Conservation (phyloP, 768 basidiomycete genomes). For the Lactarius hengduanensis region DNA sequence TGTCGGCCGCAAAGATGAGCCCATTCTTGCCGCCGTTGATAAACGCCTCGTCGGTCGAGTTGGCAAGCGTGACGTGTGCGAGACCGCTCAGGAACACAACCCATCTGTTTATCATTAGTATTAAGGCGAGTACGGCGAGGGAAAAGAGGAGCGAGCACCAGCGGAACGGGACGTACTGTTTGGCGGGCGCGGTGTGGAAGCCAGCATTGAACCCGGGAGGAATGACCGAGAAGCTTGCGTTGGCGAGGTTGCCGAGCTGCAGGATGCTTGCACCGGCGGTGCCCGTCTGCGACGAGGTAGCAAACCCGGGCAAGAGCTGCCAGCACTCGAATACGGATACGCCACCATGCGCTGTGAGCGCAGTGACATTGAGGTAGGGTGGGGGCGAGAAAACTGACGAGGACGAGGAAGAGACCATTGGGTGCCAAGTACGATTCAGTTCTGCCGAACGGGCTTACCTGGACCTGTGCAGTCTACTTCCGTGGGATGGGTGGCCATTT, state of each 20-base stretch:
- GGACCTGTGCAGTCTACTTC: neutral
- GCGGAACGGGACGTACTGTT: slow-evolving; percentile 31
- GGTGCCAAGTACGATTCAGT: neutral
- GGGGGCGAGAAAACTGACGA: slow-evolving; percentile 2
- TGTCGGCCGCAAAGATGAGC: slow-evolving; percentile 31
- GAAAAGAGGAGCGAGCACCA: neutral
- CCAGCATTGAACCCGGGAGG: slow-evolving; percentile 52
- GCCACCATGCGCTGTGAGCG: slow-evolving; percentile 16
- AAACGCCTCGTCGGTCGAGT: slow-evolving; percentile 24
- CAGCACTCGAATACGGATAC: slow-evolving; percentile 34
- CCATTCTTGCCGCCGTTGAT: slow-evolving; percentile 30
- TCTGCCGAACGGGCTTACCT: neutral
- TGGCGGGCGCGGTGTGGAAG: slow-evolving; percentile 52
- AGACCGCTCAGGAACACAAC: slow-evolving; percentile 32
- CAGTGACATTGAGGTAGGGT: slow-evolving; percentile 22
- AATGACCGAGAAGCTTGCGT: slow-evolving; percentile 33
- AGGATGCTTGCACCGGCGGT: slow-evolving; percentile 32
- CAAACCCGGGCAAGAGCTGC: slow-evolving; percentile 31
- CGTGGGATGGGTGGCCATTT: neutral
- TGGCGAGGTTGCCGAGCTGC: slow-evolving; percentile 31
- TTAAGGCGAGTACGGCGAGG: neutral
- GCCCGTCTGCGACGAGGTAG: slow-evolving; percentile 31
- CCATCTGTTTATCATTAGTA: slow-evolving; percentile 20
- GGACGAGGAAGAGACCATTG: neutral
- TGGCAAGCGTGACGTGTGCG: slow-evolving; percentile 31